Base-by-base conservation (phyloP, 192 early-diverging fungal species). In the Coemansia reversa region DNA sequence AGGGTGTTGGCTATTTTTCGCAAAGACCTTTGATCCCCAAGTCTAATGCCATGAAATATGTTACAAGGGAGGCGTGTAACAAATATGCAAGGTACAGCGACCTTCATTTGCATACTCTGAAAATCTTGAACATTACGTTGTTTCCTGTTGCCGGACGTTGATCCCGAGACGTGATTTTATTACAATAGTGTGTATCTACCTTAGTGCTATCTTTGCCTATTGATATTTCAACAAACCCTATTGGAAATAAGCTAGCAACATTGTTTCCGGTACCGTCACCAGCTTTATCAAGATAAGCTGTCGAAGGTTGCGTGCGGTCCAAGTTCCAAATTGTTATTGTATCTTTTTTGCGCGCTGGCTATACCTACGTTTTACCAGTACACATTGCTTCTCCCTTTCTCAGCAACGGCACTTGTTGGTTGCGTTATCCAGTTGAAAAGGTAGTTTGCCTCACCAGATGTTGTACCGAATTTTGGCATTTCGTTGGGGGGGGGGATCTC, bases 1-100 rank as follows among this genome's bases (percentile, higher is more conserved):
- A 29, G 39, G 28, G 47, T 19, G 5, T 49, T 63, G 51, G 66
- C 72, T 75, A 75, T 69, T 75, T 75, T 65, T 61, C 42, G 62
- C 52, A 60, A n/a, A 61, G 19, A 45, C 14, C 39, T 16, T 3
- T 45, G 12, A 4, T 45, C 39, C 39, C 22, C 1, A 53, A 53
- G 14, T 9, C 20, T 3, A 53, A 22, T 53, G 28, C 24, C 20
- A 45, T 45, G 39, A 45, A 45, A 45, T 45, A n/a, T n/a, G n/a
- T n/a, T n/a, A n/a, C n/a, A n/a, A n/a, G n/a, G n/a, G n/a, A n/a
- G n/a, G n/a, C n/a, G n/a, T n/a, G n/a, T n/a, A n/a, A n/a, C n/a
- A 45, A 45, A 45, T 45, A 16, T 14, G 14, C 39, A 45, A 45
- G 39, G 9, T 45, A 45, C 12, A 45, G 14, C 39, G 12, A 45